Conservation (phyloP, 306 rosid species). For the Trifolium dubium region DNA sequence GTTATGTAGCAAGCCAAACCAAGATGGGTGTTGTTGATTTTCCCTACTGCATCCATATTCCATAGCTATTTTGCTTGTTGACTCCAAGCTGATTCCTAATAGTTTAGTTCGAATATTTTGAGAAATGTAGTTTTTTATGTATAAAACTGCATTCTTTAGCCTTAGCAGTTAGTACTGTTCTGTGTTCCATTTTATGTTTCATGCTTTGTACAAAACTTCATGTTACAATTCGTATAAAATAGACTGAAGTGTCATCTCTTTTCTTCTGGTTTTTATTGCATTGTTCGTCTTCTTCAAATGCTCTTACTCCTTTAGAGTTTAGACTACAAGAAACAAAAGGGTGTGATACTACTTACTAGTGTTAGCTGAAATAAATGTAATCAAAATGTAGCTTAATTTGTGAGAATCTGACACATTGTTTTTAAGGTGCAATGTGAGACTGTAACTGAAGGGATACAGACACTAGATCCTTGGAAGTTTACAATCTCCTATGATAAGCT, state of each 20-base stretch:
- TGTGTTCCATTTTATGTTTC: not conserved
- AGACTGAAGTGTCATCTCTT: not conserved
- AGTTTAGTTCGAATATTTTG: constrained; percentile 5
- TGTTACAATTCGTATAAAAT: not conserved
- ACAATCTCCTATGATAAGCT: constrained; percentile 81
- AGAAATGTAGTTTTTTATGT: not conserved
- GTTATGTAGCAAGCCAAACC: too few relatives aligned
- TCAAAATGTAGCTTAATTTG: constrained; percentile 28
- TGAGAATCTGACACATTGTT: constrained; percentile 39
- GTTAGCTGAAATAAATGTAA: constrained; percentile 30
- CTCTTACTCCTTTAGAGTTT: constrained; percentile 8
- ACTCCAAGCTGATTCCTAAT: not conserved
- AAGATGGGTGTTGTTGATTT: not conserved
- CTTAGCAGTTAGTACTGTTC: not conserved
- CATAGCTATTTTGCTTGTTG: not conserved
- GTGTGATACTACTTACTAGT: constrained; percentile 14
- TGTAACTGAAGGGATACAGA: constrained; percentile 61
- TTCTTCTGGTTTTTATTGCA: not conserved
- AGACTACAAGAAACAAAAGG: constrained; percentile 2
- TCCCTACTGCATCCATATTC: not conserved
- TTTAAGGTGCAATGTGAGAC: constrained; percentile 89
- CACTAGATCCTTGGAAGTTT: constrained; percentile 84
- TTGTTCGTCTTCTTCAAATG: not conserved
- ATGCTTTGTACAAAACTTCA: not conserved
- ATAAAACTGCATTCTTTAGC: not conserved